These are phyloP conservation scores for Nemania diffusa DNA, from an alignment of 2,329 filamentous ascomycete species.

Conservation along the genomic window DNA sequence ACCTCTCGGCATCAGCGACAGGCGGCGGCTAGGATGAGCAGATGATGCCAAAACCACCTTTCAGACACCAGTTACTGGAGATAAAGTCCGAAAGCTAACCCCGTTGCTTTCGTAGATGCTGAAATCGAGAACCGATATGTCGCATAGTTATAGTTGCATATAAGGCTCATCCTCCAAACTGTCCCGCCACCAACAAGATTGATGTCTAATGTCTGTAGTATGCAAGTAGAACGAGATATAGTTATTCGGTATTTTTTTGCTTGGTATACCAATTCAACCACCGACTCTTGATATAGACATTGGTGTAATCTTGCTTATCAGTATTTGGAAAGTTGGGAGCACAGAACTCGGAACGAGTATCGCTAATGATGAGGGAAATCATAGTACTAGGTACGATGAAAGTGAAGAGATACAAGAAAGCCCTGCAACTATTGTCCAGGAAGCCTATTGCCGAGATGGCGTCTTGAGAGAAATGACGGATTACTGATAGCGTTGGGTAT, in stretches of 20 bases:
- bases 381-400: constrained; percentile 17
- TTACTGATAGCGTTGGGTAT: constrained; percentile 15
- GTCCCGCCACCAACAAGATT: constrained; percentile 14
- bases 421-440: not conserved
- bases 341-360: not conserved
- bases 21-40: not conserved
- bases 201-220: constrained; percentile 14
- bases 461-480: not conserved
- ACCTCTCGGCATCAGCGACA: constrained; percentile 12
- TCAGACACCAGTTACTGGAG: constrained; percentile 19
- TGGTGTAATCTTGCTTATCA: constrained; percentile 19
- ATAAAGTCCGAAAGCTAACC: constrained; percentile 20
- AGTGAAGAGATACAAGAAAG: constrained; percentile 4
- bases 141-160: constrained; percentile 4
- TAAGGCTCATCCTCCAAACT: constrained; percentile 13
- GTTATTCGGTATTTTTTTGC: constrained; percentile 23
- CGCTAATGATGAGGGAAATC: not conserved
- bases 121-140: constrained; percentile 5
- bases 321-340: constrained; percentile 12
- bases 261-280: constrained; percentile 16
- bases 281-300: constrained; percentile 24
- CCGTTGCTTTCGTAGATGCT: constrained; percentile 13
- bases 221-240: constrained; percentile 23
- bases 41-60: constrained; percentile 12
- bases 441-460: not conserved